Conservation (phyloP, 148 eudicot genomes). For the Cornus suecica region DNA sequence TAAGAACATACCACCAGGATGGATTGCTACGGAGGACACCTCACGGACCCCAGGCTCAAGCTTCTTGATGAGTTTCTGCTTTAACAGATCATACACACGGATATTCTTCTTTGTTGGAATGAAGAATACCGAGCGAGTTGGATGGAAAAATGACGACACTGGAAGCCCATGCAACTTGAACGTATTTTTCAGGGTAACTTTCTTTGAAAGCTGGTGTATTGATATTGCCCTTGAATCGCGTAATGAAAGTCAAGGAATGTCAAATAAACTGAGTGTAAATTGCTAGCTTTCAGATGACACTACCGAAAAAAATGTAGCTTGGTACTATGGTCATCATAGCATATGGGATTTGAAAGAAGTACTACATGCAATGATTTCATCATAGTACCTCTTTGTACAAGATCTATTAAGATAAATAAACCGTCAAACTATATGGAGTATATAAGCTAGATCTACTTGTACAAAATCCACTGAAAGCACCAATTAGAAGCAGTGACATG, state of each 20-base stretch:
- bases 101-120: constrained; percentile 81
- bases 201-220: constrained; percentile 88
- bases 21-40: constrained; percentile 78
- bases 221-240: constrained; percentile 81
- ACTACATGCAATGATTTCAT: background rate
- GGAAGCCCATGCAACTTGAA: constrained; percentile 92
- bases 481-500: too few species aligned
- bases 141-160: constrained; percentile 85
- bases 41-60: constrained; percentile 81
- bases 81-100: constrained; percentile 84
- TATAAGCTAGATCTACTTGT: background rate
- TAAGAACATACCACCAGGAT: constrained; percentile 78
- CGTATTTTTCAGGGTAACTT: constrained; percentile 58
- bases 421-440: background rate
- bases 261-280: constrained; percentile 1
- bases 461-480: too few species aligned
- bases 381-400: constrained; percentile 1
- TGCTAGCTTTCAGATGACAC: background rate
- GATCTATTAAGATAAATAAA: background rate
- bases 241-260: constrained; percentile 65
- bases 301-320: background rate
- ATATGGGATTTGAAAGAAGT: background rate
- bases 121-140: constrained; percentile 73
- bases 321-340: background rate
- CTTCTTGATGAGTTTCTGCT: constrained; percentile 74